Evolutionary conservation across 1,284 basidiomycete genomes (phyloP).

Genomic region (Cryptococcus wingfieldii): DNA sequence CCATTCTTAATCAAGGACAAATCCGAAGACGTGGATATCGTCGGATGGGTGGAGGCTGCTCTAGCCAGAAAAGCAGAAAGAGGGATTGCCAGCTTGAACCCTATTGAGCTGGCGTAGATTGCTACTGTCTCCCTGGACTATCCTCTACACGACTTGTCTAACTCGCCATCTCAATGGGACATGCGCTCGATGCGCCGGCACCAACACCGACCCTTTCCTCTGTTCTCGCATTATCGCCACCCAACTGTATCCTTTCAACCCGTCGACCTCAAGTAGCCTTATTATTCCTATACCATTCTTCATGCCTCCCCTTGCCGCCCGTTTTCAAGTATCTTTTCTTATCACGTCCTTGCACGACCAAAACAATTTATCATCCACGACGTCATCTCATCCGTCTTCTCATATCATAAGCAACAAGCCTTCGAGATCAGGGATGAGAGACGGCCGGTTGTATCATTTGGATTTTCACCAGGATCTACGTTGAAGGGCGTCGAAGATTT

Average conservation of each 20-base stretch:
- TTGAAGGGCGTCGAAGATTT: too few relatives aligned
- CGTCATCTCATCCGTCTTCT: too few relatives aligned
- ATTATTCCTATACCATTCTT: background rate
- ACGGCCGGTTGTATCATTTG: too few relatives aligned
- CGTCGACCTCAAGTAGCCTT: background rate
- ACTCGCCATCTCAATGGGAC: background rate
- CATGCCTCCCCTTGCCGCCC: background rate
- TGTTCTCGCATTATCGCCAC: too few relatives aligned
- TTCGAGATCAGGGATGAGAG: too few relatives aligned
- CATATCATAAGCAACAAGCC: too few relatives aligned
- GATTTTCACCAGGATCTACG: too few relatives aligned
- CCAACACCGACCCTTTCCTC: too few relatives aligned
- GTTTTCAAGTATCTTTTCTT: background rate
- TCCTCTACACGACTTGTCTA: too few relatives aligned
- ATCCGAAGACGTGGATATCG: conserved; percentile 70
- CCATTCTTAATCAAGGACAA: conserved; percentile 62
- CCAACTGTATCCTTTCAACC: background rate
- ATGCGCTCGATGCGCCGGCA: too few relatives aligned
- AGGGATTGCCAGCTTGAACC: conserved; percentile 28
- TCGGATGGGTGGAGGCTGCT: conserved; percentile 68
- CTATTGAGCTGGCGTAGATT: conserved; percentile 18
- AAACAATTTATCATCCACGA: too few relatives aligned
- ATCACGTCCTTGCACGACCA: too few relatives aligned
- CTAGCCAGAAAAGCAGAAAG: conserved; percentile 52
- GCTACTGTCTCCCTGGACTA: background rate